These are phyloP conservation scores for Dendrobium nobile DNA, from an alignment of 106 monocot species.

Conservation along the genomic window DNA sequence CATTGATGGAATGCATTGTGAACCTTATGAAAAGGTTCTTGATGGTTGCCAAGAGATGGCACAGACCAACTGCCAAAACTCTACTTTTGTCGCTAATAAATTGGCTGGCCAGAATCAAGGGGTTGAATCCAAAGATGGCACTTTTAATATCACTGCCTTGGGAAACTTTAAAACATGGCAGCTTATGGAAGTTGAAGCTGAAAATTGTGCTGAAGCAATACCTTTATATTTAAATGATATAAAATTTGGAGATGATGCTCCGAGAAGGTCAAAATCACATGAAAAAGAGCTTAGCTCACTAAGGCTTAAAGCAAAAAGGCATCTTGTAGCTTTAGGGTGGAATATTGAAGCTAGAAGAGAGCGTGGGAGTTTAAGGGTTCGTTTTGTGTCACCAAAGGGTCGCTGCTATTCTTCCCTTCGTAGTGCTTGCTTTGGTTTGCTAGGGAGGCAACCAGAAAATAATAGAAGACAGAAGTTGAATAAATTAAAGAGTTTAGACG, in stretches of 20 bases:
- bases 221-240: slow-evolving; percentile 11
- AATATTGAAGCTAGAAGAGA: slow-evolving; percentile 17
- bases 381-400: slow-evolving; percentile 29
- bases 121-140: background rate
- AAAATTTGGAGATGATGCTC: background rate
- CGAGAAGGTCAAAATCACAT: background rate
- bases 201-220: slow-evolving; percentile 35
- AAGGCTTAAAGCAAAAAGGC: slow-evolving; percentile 24
- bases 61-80: background rate
- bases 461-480: background rate
- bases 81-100: background rate
- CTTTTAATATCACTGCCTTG: background rate
- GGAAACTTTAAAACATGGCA: slow-evolving; percentile 19
- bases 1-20: slow-evolving; percentile 2
- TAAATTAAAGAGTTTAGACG: background rate
- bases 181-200: slow-evolving; percentile 24
- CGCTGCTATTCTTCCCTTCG: slow-evolving; percentile 23
- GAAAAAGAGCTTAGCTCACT: background rate
- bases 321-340: slow-evolving; percentile 54
- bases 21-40: background rate
- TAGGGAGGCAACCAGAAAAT: slow-evolving; percentile 2
- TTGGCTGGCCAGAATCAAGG: background rate
- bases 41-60: slow-evolving; percentile 2
- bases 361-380: slow-evolving; percentile 2
- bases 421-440: slow-evolving; percentile 14